Conservation (phyloP, 768 basidiomycete genomes). For the Lentinula sp. region DNA sequence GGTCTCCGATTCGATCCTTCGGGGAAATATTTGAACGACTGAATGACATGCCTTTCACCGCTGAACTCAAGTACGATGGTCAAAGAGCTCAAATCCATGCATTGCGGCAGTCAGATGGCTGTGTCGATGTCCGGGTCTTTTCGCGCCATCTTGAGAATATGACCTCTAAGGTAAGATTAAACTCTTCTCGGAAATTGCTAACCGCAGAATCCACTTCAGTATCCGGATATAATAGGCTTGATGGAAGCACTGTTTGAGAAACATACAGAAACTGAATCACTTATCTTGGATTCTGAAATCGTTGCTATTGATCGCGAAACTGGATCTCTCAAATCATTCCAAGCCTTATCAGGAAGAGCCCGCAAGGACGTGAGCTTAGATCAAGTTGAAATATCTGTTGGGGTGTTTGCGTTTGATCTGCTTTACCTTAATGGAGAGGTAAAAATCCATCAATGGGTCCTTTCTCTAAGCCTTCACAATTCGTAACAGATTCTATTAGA, state of each 20-base stretch:
- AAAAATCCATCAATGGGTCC: constrained; percentile 19
- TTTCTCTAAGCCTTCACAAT: constrained; percentile 3
- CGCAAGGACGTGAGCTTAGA: constrained; percentile 74
- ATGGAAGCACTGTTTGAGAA: constrained; percentile 34
- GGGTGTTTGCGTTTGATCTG: constrained; percentile 85
- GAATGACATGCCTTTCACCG: constrained; percentile 60
- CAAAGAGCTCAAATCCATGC: constrained; percentile 82
- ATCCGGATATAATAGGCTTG: constrained; percentile 74
- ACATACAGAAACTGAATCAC: constrained; percentile 41
- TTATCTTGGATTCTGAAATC: constrained; percentile 83
- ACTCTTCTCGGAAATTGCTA: background rate
- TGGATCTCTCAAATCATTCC: constrained; percentile 71
- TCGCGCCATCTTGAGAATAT: constrained; percentile 89
- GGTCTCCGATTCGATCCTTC: constrained; percentile 80
- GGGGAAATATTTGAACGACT: constrained; percentile 76
- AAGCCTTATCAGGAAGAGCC: constrained; percentile 79
- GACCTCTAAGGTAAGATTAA: constrained; percentile 67
- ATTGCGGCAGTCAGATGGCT: constrained; percentile 20
- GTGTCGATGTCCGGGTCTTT: constrained; percentile 56
- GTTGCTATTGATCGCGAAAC: constrained; percentile 70
- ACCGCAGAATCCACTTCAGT: constrained; percentile 35
- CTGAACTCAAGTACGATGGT: constrained; percentile 92
- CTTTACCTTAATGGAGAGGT: constrained; percentile 83
- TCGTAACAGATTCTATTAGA: constrained; percentile 54
- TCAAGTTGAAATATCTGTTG: constrained; percentile 73